Evolutionary conservation across 2,329 filamentous ascomycete genomes (phyloP).

Genomic region (Emmonsia crescens): DNA sequence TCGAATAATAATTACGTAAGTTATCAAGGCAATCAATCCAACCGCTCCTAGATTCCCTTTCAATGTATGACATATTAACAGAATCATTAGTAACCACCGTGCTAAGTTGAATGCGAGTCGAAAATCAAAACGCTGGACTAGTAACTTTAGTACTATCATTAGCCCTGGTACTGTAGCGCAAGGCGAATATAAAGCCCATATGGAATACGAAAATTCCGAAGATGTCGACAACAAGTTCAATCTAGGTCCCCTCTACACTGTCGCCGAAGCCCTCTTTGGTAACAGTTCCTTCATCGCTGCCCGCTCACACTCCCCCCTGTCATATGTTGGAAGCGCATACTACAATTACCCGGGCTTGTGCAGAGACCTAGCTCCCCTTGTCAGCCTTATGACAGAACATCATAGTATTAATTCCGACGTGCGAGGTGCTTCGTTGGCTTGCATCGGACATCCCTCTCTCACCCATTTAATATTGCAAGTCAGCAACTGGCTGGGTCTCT

Average conservation of each 20-base stretch:
- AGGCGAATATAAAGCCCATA: background rate
- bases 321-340: background rate
- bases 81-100: background rate
- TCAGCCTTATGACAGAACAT: background rate
- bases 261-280: constrained; percentile 2
- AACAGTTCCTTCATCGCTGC: constrained; percentile 2
- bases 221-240: background rate
- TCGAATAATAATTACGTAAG: background rate
- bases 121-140: background rate
- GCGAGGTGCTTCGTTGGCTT: background rate
- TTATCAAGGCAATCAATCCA: background rate
- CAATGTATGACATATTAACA: background rate
- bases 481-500: background rate
- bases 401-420: background rate
- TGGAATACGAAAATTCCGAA: background rate
- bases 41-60: background rate
- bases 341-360: background rate
- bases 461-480: background rate
- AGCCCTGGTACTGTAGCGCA: background rate
- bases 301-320: background rate
- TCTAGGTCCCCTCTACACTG: background rate
- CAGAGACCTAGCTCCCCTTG: background rate
- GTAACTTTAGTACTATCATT: background rate
- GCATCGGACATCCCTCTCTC: background rate
- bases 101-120: background rate